Conservation (phyloP, 768 basidiomycete species). For the Neoboletus brunneissimus region DNA sequence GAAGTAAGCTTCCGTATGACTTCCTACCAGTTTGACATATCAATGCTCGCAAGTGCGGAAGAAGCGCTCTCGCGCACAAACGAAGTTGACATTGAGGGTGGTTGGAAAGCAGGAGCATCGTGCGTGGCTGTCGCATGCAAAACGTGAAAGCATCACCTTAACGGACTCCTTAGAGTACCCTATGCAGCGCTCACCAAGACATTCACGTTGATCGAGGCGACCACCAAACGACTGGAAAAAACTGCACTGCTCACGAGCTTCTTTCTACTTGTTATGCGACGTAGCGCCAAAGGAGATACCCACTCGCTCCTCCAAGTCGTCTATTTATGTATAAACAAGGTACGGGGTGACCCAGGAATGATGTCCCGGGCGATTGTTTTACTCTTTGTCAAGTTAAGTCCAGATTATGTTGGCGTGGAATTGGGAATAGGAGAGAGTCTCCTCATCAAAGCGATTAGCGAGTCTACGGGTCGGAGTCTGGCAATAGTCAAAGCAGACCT, state of each 20-base stretch:
- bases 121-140: conserved; percentile 39
- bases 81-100: conserved; percentile 75
- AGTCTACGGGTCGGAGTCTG: conserved; percentile 88
- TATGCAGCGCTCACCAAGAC: conserved; percentile 90
- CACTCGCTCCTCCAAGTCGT: conserved; percentile 82
- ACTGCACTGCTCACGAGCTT: conserved; percentile 85
- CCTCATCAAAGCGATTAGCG: conserved; percentile 91
- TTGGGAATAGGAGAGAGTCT: conserved; percentile 95
- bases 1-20: conserved; percentile 42
- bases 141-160: not conserved
- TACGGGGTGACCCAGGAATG: conserved; percentile 36
- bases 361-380: not conserved
- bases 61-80: conserved; percentile 55
- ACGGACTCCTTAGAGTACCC: conserved; percentile 61
- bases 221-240: conserved; percentile 95
- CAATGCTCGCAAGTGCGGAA: conserved; percentile 51
- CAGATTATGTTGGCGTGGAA: conserved; percentile 93
- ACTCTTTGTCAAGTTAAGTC: conserved; percentile 61
- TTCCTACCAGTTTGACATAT: not conserved
- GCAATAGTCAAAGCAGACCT: conserved; percentile 85
- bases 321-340: conserved; percentile 95
- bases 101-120: conserved; percentile 85
- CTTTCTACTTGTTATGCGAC: conserved; percentile 83
- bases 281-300: conserved; percentile 72
- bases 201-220: conserved; percentile 87